A percentile compares a stretch with the other conserved stretches of the same genome.
phyloP scores from a whole-genome alignment of 352 stramenopile genomes.

The Phytopythium montanum region DNA sequence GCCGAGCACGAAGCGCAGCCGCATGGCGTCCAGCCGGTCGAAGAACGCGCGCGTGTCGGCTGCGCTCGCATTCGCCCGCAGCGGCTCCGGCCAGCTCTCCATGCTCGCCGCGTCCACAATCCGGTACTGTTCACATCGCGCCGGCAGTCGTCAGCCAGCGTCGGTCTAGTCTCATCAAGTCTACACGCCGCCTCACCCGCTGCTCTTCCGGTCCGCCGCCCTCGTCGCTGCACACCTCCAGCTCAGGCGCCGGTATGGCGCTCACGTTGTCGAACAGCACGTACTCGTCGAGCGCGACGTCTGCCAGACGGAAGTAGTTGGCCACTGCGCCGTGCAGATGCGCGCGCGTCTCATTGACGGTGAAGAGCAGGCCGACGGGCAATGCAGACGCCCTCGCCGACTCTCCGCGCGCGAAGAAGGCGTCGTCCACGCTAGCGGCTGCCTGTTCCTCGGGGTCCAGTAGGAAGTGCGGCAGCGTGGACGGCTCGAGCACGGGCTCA shows the following conservation, averaged over 20 bases:
- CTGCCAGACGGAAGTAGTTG: slow-evolving; percentile 58
- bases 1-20: slow-evolving; percentile 51
- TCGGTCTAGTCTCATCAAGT: background rate
- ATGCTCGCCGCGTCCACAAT: slow-evolving; percentile 34
- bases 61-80: slow-evolving; percentile 27
- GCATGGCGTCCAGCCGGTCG: slow-evolving; percentile 57
- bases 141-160: background rate
- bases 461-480: slow-evolving; percentile 62
- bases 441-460: slow-evolving; percentile 64
- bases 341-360: slow-evolving; percentile 57
- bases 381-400: slow-evolving; percentile 48
- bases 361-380: slow-evolving; percentile 67
- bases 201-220: slow-evolving; percentile 21
- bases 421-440: slow-evolving; percentile 56
- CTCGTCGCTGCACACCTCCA: slow-evolving; percentile 40
- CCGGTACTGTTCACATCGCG: slow-evolving; percentile 21
- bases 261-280: slow-evolving; percentile 29
- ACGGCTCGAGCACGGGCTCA: slow-evolving; percentile 9
- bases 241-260: slow-evolving; percentile 33
- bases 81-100: slow-evolving; percentile 43
- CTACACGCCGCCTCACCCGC: background rate
- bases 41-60: slow-evolving; percentile 56
- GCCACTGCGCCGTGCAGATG: slow-evolving; percentile 58
- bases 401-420: slow-evolving; percentile 50
- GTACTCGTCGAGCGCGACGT: slow-evolving; percentile 54